Evolutionary conservation across 768 basidiomycete species (phyloP), one percentile per base, ranked within the genome.

Genomic region (Pholiota molesta): DNA sequence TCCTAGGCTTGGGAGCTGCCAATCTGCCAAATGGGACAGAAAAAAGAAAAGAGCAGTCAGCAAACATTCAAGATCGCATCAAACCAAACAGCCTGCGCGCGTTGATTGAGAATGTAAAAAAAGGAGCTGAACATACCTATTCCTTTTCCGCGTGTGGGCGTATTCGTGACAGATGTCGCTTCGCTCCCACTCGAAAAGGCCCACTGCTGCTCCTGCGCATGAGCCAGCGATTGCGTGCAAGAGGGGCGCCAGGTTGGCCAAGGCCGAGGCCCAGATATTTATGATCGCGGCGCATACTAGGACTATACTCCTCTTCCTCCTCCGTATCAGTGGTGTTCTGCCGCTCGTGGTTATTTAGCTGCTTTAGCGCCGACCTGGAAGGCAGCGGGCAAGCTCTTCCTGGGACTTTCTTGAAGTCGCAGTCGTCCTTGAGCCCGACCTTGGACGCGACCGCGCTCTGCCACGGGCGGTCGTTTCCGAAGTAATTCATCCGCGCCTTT

Each of bases 131-230:
- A 70, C 79, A 68, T 67, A 83, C 82, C 81, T 66, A 80, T 77
- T 66, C 78, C 81, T 64, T 82, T 84, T 17, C 72, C 71, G 65
- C 87, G 78, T 29, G 90, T 91, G 44, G 90, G 90, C 17, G 91
- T 90, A 37, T 78, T 84, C 49, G 78, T 73, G 39, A 83, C 77
- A 31, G 83, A 86, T 16, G 79, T 76, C 26, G 79, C 81, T 23
- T 92, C 90, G 66, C 90, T 90, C 19, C 89, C 86, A 64, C 85
- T 89, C 11, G 91, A 92, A 68, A 92, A 91, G 1, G 89, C 88
- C 91, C 91, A 65, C 91, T 92, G 69, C 91, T 93, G 60, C 87
- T 92, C 63, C 92, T 80, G 13, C 92, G 83, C 82, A 89, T 84
- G 31, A 92, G 71, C 86, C 86, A 89, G 42, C 82, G 78, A 52